A percentile compares a stretch with the other conserved stretches of the same genome.
These are phyloP conservation scores for Ophiostoma sp. DNA, from an alignment of 2,329 filamentous ascomycete species.

Conservation along the genomic window DNA sequence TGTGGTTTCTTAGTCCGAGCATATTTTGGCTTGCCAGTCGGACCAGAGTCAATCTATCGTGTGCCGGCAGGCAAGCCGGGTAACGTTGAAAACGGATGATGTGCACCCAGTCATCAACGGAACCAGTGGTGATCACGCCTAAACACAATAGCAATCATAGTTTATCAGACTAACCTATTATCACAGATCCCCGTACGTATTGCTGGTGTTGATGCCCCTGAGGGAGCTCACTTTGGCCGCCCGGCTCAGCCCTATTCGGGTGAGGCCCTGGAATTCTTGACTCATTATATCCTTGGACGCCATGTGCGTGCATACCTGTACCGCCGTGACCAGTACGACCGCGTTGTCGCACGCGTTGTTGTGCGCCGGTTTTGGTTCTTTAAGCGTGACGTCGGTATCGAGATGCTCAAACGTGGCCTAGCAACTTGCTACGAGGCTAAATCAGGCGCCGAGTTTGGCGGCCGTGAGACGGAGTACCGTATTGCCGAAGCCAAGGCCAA, in stretches of 20 bases:
- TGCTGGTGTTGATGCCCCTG: slow-evolving; percentile 89
- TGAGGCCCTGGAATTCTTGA: slow-evolving; percentile 81
- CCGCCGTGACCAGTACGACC: slow-evolving; percentile 83
- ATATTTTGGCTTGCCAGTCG: background rate
- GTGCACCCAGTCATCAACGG: background rate
- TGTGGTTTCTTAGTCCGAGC: background rate
- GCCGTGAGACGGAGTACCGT: slow-evolving; percentile 58
- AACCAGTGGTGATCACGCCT: background rate
- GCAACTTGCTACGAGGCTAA: slow-evolving; percentile 95
- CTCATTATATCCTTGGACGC: slow-evolving; percentile 61
- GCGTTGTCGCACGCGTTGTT: slow-evolving; percentile 80
- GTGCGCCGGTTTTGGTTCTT: slow-evolving; percentile 60
- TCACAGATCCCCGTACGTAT: slow-evolving; percentile 79
- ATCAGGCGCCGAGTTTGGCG: slow-evolving; percentile 80
- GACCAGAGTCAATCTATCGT: background rate
- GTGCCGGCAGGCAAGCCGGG: background rate
- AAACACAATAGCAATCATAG: background rate
- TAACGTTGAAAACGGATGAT: background rate
- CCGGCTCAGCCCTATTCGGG: slow-evolving; percentile 77
- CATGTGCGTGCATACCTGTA: slow-evolving; percentile 79
- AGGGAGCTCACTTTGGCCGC: slow-evolving; percentile 85
- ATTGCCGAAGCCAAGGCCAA: slow-evolving; percentile 63
- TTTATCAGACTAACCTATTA: background rate
- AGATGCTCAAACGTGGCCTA: slow-evolving; percentile 80
- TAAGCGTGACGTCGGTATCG: slow-evolving; percentile 74